Conservation (phyloP, 2,329 filamentous ascomycete species). For the Monilinia laxa region DNA sequence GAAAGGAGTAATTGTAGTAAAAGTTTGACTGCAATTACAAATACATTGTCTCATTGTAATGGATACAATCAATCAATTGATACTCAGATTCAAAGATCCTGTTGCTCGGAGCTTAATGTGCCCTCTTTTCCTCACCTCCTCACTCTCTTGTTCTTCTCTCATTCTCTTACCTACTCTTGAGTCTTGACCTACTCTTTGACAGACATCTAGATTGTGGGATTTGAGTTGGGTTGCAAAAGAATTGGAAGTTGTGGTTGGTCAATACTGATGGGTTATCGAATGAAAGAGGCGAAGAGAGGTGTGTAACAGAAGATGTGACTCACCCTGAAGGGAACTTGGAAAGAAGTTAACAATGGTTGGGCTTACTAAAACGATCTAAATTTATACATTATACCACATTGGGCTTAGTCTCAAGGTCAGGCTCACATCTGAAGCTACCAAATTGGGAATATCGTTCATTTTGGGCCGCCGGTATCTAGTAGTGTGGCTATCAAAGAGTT, state of each 20-base stretch:
- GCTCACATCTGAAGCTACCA: neutral
- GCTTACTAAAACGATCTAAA: neutral
- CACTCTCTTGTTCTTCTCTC: neutral
- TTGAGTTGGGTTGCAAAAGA: constrained; percentile 11
- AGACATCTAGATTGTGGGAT: neutral
- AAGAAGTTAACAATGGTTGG: constrained; percentile 4
- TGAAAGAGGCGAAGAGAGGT: constrained; percentile 17
- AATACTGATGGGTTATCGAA: constrained; percentile 16
- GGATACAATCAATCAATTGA: constrained; percentile 15
- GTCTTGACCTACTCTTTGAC: too few relatives aligned
- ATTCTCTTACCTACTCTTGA: neutral
- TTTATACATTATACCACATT: constrained; percentile 12
- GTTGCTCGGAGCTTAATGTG: neutral
- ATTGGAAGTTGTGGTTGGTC: constrained; percentile 21
- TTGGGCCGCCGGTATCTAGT: constrained; percentile 5
- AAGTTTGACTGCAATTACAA: constrained; percentile 9
- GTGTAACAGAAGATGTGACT: constrained; percentile 20
- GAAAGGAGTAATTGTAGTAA: constrained; percentile 6
- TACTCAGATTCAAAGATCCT: neutral
- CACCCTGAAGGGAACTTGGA: constrained; percentile 1
- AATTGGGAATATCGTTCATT: too few relatives aligned
- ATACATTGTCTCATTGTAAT: constrained; percentile 6
- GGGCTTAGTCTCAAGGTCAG: neutral
- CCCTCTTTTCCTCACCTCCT: neutral
- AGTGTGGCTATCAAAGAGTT: neutral